These are phyloP conservation scores for Phytophthora idaei DNA, from an alignment of 352 stramenopile species.

Conservation along the genomic window DNA sequence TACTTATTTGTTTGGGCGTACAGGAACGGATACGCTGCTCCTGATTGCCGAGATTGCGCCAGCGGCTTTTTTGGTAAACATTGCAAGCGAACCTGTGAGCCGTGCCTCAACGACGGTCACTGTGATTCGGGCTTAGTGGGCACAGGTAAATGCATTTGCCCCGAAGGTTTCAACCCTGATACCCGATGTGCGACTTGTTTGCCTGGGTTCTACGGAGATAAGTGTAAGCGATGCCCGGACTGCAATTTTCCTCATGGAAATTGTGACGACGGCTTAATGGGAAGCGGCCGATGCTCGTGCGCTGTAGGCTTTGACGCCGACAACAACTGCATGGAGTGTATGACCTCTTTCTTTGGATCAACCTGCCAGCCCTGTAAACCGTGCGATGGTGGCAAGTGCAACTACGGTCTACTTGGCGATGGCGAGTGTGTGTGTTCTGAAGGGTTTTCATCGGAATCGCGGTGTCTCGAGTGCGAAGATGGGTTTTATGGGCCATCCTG, in stretches of 20 bases:
- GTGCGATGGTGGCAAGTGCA: conserved; percentile 83
- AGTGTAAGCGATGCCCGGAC: conserved; percentile 73
- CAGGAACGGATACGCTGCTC: conserved; percentile 62
- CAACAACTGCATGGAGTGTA: conserved; percentile 84
- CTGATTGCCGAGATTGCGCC: conserved; percentile 73
- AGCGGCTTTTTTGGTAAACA: conserved; percentile 58
- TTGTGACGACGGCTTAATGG: conserved; percentile 82
- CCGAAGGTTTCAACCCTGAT: conserved; percentile 74
- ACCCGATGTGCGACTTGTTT: conserved; percentile 82
- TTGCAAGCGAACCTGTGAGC: conserved; percentile 66
- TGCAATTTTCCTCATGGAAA: conserved; percentile 89
- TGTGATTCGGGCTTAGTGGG: conserved; percentile 71
- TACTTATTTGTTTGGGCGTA: conserved; percentile 9
- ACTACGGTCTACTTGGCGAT: conserved; percentile 77
- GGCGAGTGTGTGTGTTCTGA: conserved; percentile 82
- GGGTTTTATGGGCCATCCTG: conserved; percentile 82
- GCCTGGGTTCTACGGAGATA: conserved; percentile 70
- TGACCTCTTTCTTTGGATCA: conserved; percentile 78
- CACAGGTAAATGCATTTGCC: conserved; percentile 72
- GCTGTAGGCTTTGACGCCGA: conserved; percentile 78
- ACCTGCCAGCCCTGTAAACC: conserved; percentile 76
- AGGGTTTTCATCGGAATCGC: conserved; percentile 73
- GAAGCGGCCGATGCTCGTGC: conserved; percentile 85
- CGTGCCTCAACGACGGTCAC: conserved; percentile 75
- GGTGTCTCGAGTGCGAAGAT: conserved; percentile 75